Evolutionary conservation across 208 protist species (phyloP), one percentile per base, ranked within the genome.

Genomic region (Trypanosoma cruzi): DNA sequence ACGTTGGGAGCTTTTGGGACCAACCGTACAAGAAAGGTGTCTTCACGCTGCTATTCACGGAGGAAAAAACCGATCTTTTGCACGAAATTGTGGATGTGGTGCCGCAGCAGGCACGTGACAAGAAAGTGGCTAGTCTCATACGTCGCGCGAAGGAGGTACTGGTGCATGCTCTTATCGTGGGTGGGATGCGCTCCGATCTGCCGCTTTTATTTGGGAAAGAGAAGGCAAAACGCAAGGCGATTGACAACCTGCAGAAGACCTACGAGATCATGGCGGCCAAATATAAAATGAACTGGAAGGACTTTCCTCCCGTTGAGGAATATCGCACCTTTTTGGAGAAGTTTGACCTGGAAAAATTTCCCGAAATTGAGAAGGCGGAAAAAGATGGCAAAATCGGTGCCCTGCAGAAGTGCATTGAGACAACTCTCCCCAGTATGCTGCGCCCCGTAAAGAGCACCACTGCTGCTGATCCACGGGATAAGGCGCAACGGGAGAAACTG

Each of bases 1-100:
- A 98, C 71, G 86, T 98, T 44, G 94, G 94, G 5, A 98, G 94
- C 42, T 99, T 98, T 81, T 99, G 97, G 96, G 89, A 97, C 59
- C 68, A 95, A 59, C 91, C 92, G 31, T 93, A 93, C 79, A 68
- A 68, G 53, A 54, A 82, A 20, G 81, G 74, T 16, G 82, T 75
- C 46, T 93, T 93, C 75, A 68, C 77, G 4, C 82, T 82, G 4
- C 82, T 93, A 26, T 93, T 93, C 65, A 75, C 82, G 0, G 84
- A 90, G 77, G 88, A 93, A 66, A 93, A 94, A 77, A 65, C 75
- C 6, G 93, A 97, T 75, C 68, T 97, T 61, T 59, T 98, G 44
- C 58, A 82, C 24, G 93, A 98, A 68, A 67, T 98, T 31, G 52
- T 85, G 24, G 68, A 85, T 52, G 64, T 87, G 5, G 73, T 98